phyloP scores from a whole-genome alignment of 352 stramenopile genomes.

The Pythium vanterpoolii region DNA sequence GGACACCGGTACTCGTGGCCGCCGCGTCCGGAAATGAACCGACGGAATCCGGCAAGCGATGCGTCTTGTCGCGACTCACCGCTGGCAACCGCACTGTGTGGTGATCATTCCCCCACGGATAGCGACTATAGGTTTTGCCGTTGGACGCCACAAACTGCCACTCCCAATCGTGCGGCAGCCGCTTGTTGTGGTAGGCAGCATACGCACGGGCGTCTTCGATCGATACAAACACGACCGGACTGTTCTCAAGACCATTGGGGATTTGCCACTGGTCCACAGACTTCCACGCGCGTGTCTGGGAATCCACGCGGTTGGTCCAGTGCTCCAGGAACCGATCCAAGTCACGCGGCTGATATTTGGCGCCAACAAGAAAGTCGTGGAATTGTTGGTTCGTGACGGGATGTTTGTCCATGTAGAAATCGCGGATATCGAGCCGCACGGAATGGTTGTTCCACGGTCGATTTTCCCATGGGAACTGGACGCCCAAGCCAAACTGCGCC shows the following conservation, averaged over 20 bases:
- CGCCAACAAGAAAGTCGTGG: slow-evolving; percentile 44
- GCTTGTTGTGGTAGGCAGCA: slow-evolving; percentile 64
- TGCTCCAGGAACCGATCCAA: slow-evolving; percentile 70
- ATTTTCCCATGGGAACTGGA: slow-evolving; percentile 84
- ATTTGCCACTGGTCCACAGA: slow-evolving; percentile 42
- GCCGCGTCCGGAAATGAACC: slow-evolving; percentile 45
- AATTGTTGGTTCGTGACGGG: slow-evolving; percentile 81
- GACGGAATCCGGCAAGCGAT: slow-evolving; percentile 37
- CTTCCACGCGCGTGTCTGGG: slow-evolving; percentile 6
- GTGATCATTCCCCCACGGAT: slow-evolving; percentile 54
- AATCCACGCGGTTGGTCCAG: slow-evolving; percentile 47
- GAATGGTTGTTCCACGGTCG: slow-evolving; percentile 81
- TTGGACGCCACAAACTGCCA: slow-evolving; percentile 87
- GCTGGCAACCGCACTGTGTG: slow-evolving; percentile 22
- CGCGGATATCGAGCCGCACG: slow-evolving; percentile 48
- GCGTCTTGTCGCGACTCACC: slow-evolving; percentile 39
- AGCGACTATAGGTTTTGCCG: slow-evolving; percentile 47
- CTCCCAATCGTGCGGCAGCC: slow-evolving; percentile 80
- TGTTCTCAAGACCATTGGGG: slow-evolving; percentile 40
- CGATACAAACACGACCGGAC: slow-evolving; percentile 72
- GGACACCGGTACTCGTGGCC: slow-evolving; percentile 44
- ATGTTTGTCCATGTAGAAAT: slow-evolving; percentile 72
- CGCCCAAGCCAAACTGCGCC: slow-evolving; percentile 52
- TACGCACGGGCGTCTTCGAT: slow-evolving; percentile 71
- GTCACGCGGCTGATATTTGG: slow-evolving; percentile 49